Base-by-base conservation (phyloP, 257 asterid species). In the Gentiana macrophylla region DNA sequence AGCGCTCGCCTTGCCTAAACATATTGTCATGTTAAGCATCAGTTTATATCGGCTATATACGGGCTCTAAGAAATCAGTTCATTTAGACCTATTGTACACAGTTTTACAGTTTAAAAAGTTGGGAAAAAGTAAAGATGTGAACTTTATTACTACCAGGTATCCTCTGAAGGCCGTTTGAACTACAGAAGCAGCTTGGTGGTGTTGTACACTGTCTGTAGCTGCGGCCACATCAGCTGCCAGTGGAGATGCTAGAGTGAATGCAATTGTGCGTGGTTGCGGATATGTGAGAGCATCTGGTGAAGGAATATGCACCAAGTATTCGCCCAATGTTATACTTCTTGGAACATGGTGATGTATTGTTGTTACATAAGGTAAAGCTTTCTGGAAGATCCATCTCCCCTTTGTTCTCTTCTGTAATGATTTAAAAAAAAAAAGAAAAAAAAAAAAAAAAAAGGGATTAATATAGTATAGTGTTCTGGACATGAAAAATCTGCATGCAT, bases 1-100 rank as follows among this genome's bases (percentile, higher is more conserved):
- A 83, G 77, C 33, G 98, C 98, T 60, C 78, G 79, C 66, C 95
- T 85, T 53, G 97, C 95, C 98, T 91, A 55, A 66, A 33, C 41
- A 13, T 35, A 10, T 50, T 0, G 7, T 49, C 33, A n/a, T 1
- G 32, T 15, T 9, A 36, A 38, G 34, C 13, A n/a, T 7, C 34
- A 32, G 5, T 5, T 1, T 34, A 46, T 52, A 37, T 48, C 33
- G 6, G n/a, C 11, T 38, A 2, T n/a, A 33, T 24, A 24, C 24
- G 24, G 24, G 24, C 24, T 24, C 24, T 24, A 24, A 24, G 24
- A 24, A 24, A 24, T 24, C 24, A 24, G 24, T 24, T 24, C 24
- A 24, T 24, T 24, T 24, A 24, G 24, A 24, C 24, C 24, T 24
- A 24, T 24, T 24, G 24, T 24, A 24, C 24, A 24, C 24, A 55